Conservation (phyloP, 1,284 basidiomycete species). For the Agroathelia rolfsii region DNA sequence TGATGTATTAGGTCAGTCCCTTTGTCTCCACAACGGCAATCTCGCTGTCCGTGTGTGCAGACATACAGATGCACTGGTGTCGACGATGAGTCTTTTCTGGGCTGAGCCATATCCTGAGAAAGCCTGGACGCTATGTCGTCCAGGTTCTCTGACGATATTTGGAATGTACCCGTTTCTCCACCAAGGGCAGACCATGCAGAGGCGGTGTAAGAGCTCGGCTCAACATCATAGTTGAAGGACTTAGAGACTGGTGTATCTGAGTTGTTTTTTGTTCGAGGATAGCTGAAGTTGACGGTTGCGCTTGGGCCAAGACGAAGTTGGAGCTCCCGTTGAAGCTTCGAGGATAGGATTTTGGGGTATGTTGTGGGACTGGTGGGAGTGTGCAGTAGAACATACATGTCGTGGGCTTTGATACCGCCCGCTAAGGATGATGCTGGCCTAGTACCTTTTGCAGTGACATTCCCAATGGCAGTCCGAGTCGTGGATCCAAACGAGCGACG, state of each 20-base stretch:
- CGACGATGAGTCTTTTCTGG: constrained; percentile 11
- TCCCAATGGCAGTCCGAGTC: too few relatives aligned
- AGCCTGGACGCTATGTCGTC: constrained; percentile 33
- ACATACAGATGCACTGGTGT: constrained; percentile 48
- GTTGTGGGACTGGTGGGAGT: constrained; percentile 33
- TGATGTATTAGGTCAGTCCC: constrained; percentile 42
- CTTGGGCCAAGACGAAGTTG: constrained; percentile 42
- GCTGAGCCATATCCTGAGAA: constrained; percentile 21
- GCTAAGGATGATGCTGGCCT: too few relatives aligned
- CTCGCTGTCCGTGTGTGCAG: constrained; percentile 61
- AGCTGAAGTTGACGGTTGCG: constrained; percentile 12
- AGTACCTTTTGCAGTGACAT: too few relatives aligned
- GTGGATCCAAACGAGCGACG: too few relatives aligned
- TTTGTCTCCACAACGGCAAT: constrained; percentile 65
- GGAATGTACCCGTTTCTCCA: constrained; percentile 37
- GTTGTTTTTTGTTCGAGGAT: constrained; percentile 12
- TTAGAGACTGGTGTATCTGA: neutral
- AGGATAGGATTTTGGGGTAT: constrained; percentile 40
- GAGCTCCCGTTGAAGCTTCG: constrained; percentile 42
- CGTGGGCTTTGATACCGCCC: too few relatives aligned
- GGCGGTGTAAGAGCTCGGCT: constrained; percentile 20
- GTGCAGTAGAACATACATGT: constrained; percentile 49
- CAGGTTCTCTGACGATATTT: constrained; percentile 36
- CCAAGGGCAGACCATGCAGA: constrained; percentile 40
- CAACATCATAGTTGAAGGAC: constrained; percentile 2